phyloP scores from a whole-genome alignment of 805 yeast genomes.

The Nakazawaea pomicola region DNA sequence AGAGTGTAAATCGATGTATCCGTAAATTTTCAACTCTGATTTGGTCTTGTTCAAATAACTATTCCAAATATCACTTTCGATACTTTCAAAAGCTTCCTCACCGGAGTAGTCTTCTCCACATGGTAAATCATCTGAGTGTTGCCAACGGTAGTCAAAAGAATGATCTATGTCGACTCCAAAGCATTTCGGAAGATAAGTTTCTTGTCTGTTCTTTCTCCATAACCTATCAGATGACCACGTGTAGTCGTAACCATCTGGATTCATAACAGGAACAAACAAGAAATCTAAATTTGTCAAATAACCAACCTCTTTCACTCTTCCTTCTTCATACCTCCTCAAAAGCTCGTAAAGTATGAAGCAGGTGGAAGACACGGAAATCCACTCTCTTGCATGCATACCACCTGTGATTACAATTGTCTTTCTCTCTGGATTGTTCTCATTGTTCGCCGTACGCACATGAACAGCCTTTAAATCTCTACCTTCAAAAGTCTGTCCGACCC shows the following conservation, averaged over 20 bases:
- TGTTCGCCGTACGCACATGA: slow-evolving; percentile 48
- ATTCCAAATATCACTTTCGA: slow-evolving; percentile 50
- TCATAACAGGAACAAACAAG: slow-evolving; percentile 74
- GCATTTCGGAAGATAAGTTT: slow-evolving; percentile 61
- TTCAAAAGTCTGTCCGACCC: slow-evolving; percentile 72
- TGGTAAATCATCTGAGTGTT: slow-evolving; percentile 53
- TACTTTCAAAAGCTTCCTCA: slow-evolving; percentile 60
- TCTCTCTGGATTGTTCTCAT: slow-evolving; percentile 28
- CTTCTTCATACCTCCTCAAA: slow-evolving; percentile 38
- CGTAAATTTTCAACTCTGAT: slow-evolving; percentile 56
- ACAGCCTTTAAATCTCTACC: slow-evolving; percentile 66
- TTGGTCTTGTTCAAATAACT: slow-evolving; percentile 43
- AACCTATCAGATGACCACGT: slow-evolving; percentile 77
- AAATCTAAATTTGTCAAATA: slow-evolving; percentile 61
- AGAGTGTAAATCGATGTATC: slow-evolving; percentile 79
- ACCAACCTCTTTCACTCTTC: slow-evolving; percentile 33
- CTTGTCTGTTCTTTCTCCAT: slow-evolving; percentile 88
- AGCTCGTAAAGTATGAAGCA: slow-evolving; percentile 51
- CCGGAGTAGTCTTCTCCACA: slow-evolving; percentile 87
- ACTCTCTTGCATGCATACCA: slow-evolving; percentile 87
- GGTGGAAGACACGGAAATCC: slow-evolving; percentile 73
- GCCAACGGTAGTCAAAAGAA: slow-evolving; percentile 74
- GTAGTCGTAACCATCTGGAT: slow-evolving; percentile 88
- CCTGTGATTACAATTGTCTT: slow-evolving; percentile 74
- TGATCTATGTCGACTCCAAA: slow-evolving; percentile 85